Evolutionary conservation across 2,329 filamentous ascomycete genomes (phyloP), one percentile per base, ranked within the genome.

Genomic region (Hirsutella rhossiliensis): DNA sequence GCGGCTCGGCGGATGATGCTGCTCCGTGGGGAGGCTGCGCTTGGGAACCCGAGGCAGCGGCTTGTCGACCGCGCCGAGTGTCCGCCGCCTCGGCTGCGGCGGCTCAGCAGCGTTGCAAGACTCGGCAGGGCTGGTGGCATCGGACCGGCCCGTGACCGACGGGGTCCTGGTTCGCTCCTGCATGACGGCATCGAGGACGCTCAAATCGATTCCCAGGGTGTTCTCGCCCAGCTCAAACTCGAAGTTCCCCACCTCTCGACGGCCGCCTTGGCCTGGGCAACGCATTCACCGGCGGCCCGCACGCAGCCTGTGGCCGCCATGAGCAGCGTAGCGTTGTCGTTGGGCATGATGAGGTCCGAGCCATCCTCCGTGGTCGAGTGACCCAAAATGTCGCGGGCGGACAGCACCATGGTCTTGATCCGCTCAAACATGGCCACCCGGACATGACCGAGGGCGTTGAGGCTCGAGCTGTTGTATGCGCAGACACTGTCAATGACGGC

Each of bases 181-280:
- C 2, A 53, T 57, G n/a, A 63, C 57, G 8, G 63, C 54, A 43
- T 76, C 67, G 39, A 78, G 62, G n/a, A 71, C 61, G 15, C 60
- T 62, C 27, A 79, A 59, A 49, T 80, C 75, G 42, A 82, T 71
- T 8, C 72, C 74, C 23, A 84, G 62, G 28, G 69, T 63, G 49
- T 57, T 62, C 17, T 65, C 66, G 51, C 84, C 78, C 44, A 85
- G 71, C 59, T 94, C 87, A 52, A 89, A 79, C 61, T 95, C 88
- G 51, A 95, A 94, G 61, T 95, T 88, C 18, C 89, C 88, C 50
- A 92, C 87, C 84, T 76, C 63, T 95, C 88, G 46, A 98, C 83
- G 38, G 94, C 80, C 58, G 78, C 74, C 55, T 87, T 87, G 11
- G 89, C 84, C 64, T 89, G 90, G 7, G 84, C 82, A 18, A 95